Percentiles rank a stretch among this genome's conserved stretches.
Evolutionary conservation across 2,329 filamentous ascomycete genomes (phyloP).

Genomic region (Botrytis pseudocinerea): DNA sequence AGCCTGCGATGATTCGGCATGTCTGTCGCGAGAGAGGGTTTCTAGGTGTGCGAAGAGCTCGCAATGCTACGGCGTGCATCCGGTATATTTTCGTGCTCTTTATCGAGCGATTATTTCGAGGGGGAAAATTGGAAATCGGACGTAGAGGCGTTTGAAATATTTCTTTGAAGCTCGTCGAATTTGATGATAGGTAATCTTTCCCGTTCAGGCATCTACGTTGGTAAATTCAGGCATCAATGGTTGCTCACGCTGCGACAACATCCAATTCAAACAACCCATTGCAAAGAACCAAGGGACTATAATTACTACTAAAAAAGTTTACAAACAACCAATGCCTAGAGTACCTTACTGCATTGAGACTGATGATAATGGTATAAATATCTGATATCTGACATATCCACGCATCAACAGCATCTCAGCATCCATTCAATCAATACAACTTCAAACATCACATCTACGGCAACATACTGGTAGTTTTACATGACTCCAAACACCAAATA

Average conservation of each 20-base stretch:
- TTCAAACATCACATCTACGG: neutral
- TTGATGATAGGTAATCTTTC: neutral
- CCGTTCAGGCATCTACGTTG: neutral
- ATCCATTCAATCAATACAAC: neutral
- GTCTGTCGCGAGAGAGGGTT: conserved; percentile 34
- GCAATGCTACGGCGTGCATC: conserved; percentile 40
- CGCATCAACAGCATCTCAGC: neutral
- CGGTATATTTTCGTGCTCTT: conserved; percentile 35
- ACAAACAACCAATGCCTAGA: neutral
- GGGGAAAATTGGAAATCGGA: neutral
- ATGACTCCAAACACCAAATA: neutral
- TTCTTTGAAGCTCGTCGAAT: conserved; percentile 6
- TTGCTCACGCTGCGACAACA: neutral
- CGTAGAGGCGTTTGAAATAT: conserved; percentile 7
- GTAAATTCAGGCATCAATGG: neutral
- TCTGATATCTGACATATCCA: neutral
- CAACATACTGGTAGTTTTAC: neutral
- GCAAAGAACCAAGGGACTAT: neutral
- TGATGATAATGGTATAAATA: neutral
- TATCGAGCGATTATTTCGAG: conserved; percentile 14
- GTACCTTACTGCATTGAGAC: neutral
- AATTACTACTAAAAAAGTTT: neutral
- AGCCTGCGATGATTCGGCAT: conserved; percentile 39
- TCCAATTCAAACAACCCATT: neutral
- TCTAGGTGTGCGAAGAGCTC: conserved; percentile 37